Evolutionary conservation across 2,329 filamentous ascomycete genomes (phyloP).

Genomic region (Canariomyces notabilis): DNA sequence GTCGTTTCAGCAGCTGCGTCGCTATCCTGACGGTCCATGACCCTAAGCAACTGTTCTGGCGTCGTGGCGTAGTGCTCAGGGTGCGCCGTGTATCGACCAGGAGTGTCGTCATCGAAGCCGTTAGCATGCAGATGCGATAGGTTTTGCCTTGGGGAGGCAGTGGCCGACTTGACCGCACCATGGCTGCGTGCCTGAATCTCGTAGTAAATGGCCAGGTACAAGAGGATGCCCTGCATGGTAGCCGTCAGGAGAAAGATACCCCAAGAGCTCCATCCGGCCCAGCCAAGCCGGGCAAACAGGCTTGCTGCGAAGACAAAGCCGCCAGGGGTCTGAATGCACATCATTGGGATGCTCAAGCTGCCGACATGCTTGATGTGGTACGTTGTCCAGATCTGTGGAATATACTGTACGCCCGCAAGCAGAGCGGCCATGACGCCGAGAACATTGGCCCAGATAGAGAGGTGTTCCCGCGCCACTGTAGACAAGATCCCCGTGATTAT

Average conservation of each 20-base stretch:
- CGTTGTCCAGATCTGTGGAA: conserved; percentile 93
- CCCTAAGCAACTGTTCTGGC: conserved; percentile 46
- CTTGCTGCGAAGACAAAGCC: conserved; percentile 86
- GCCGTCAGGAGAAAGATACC: conserved; percentile 86
- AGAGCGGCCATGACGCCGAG: conserved; percentile 74
- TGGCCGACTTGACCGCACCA: conserved; percentile 17
- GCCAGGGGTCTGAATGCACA: conserved; percentile 95
- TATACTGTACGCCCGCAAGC: conserved; percentile 82
- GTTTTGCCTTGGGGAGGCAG: conserved; percentile 23
- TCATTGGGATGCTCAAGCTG: conserved; percentile 92
- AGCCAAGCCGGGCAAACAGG: conserved; percentile 72
- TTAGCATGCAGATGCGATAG: conserved; percentile 31
- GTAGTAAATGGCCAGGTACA: conserved; percentile 77
- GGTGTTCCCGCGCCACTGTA: conserved; percentile 54
- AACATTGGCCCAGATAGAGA: conserved; percentile 77
- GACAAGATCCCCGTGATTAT: conserved; percentile 66
- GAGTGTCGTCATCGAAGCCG: conserved; percentile 47
- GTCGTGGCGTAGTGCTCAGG: conserved; percentile 48
- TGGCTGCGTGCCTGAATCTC: conserved; percentile 43
- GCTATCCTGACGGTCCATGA: conserved; percentile 46
- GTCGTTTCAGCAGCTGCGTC: conserved; percentile 47
- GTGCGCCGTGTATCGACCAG: conserved; percentile 48
- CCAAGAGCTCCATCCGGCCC: conserved; percentile 91
- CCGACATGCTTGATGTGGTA: conserved; percentile 80
- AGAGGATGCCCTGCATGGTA: conserved; percentile 71